These are phyloP conservation scores for Chionographis japonica DNA, from an alignment of 106 monocot genomes.

Conservation along the genomic window DNA sequence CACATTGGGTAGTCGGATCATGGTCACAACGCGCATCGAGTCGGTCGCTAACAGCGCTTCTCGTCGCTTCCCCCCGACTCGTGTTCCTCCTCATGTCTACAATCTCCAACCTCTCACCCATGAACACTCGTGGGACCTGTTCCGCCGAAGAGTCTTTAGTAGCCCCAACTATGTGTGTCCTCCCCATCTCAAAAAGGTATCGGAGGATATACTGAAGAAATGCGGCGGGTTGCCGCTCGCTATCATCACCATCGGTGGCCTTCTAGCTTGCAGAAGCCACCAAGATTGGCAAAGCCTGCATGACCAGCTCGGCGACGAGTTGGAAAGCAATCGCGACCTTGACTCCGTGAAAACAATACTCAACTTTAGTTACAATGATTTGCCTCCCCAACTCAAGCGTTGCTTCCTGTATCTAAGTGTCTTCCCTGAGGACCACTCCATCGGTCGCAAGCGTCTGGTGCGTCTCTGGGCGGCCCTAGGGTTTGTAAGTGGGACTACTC, in stretches of 20 bases:
- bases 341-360: not conserved
- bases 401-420: constrained; percentile 30
- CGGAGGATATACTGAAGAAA: constrained; percentile 10
- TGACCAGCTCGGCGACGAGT: not conserved
- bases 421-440: constrained; percentile 18
- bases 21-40: constrained; percentile 19
- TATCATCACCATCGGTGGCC: constrained; percentile 9
- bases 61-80: not conserved
- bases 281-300: constrained; percentile 15
- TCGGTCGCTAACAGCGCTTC: constrained; percentile 6
- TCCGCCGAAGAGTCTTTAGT: too few relatives aligned
- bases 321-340: constrained; percentile 4
- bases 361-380: constrained; percentile 10
- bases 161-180: constrained; percentile 7
- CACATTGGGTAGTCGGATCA: constrained; percentile 13
- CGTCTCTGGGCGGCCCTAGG: constrained; percentile 30
- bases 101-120: not conserved
- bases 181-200: not conserved
- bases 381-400: constrained; percentile 20
- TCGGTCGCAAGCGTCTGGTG: not conserved
- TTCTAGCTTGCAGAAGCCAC: constrained; percentile 2
- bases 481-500: constrained; percentile 1
- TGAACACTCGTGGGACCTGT: not conserved
- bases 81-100: not conserved
- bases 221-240: constrained; percentile 21